Percentiles rank a stretch among this genome's conserved stretches.
These are phyloP conservation scores for Penicillium parvum DNA, from an alignment of 495 filamentous ascomycete genomes.

Conservation along the genomic window DNA sequence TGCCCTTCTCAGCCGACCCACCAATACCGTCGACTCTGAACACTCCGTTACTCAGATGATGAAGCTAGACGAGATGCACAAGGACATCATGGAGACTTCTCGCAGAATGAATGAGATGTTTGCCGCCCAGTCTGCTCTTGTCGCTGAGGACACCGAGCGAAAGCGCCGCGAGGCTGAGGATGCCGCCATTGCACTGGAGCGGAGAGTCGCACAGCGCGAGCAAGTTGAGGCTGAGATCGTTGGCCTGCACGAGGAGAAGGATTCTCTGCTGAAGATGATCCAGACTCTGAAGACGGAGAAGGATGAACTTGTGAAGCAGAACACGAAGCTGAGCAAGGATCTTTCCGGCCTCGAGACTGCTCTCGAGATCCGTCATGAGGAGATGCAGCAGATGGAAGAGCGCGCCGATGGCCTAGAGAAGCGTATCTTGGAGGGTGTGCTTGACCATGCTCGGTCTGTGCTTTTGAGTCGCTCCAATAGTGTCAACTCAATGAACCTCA, in stretches of 20 bases:
- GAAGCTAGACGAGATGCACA: conserved; percentile 83
- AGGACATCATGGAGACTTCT: conserved; percentile 82
- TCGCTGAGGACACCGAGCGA: conserved; percentile 73
- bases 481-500: conserved; percentile 60
- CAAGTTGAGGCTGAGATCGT: conserved; percentile 69
- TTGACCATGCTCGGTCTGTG: conserved; percentile 86
- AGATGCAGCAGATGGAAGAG: conserved; percentile 82
- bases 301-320: conserved; percentile 67
- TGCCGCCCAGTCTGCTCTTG: conserved; percentile 68
- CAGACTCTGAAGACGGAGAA: conserved; percentile 60
- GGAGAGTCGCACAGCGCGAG: conserved; percentile 70
- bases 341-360: conserved; percentile 86
- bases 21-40: conserved; percentile 29
- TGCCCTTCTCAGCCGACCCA: conserved; percentile 29
- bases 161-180: conserved; percentile 80
- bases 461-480: conserved; percentile 57
- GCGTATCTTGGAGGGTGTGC: conserved; percentile 87
- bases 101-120: conserved; percentile 84
- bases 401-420: conserved; percentile 85
- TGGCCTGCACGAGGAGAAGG: conserved; percentile 60
- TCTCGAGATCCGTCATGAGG: conserved; percentile 79
- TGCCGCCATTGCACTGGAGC: conserved; percentile 73
- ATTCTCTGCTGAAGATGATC: conserved; percentile 55
- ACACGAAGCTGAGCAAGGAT: conserved; percentile 72
- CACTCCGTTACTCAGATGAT: conserved; percentile 58